Evolutionary conservation across 2,329 filamentous ascomycete species (phyloP), one percentile per base, ranked within the genome.

Genomic region (Eutypa lata): DNA sequence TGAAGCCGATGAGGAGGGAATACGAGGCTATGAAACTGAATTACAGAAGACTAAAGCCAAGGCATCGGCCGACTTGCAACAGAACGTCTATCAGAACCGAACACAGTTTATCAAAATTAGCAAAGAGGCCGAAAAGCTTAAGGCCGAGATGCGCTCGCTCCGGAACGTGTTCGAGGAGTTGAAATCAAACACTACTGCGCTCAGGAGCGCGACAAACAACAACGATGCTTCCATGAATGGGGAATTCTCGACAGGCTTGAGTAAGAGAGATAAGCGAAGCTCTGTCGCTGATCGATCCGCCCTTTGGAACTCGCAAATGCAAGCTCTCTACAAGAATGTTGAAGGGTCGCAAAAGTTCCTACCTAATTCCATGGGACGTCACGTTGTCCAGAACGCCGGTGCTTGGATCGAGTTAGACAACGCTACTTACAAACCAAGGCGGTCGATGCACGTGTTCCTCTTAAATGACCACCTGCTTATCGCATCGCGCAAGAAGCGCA

Each of bases 71-170:
- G 92, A 97, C 62, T 78, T 99, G 21, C 93, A 97, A 71, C 90
- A 95, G 67, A 97, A 92, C 72, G 89, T 99, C 48, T 93, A 96
- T 72, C 92, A 97, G 71, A 99, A 99, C 71, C 86, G 94, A 47
- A 96, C 91, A 0, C 94, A 97, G 66, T 99, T 99, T 68, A 97
- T 99, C 78, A 96, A 96, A 72, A 97, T 99, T 71, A 97, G 92
- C 69, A 97, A 97, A 73, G 94, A 99, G 74, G 94, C 95, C 2
- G 94, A 99, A 73, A 97, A 96, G 75, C 83, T 99, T 53, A 97
- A 97, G 73, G 84, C 85, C 51, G 94, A 99, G 71, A 97, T 99
- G 94, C 84, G 90, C 49, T 90, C 90, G 7, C 81, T 99, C 31
- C 85, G 90, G 44, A 90, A 90, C 59, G 80, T 97, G 49, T 97